phyloP scores from a whole-genome alignment of 2,329 filamentous ascomycete species.

The Fusarium metavorans region DNA sequence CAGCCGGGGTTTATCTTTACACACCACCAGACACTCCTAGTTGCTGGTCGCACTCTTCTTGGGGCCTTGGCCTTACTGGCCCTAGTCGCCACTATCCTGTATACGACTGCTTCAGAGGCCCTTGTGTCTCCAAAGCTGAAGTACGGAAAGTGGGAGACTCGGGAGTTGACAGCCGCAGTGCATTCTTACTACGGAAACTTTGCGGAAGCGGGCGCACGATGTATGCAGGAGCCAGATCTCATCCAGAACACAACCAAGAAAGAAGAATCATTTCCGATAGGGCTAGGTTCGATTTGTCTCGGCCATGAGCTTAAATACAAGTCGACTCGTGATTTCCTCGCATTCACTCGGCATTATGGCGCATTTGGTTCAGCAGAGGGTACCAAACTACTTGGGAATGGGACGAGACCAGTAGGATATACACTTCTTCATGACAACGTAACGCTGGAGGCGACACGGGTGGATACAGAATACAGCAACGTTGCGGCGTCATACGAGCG shows the following conservation, averaged over 20 bases:
- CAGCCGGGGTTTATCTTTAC: not conserved
- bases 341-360: too few species aligned
- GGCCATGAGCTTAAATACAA: not conserved
- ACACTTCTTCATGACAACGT: not conserved
- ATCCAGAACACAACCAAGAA: too few species aligned
- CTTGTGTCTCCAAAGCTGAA: not conserved
- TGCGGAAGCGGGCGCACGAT: not conserved
- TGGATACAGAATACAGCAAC: not conserved
- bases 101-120: not conserved
- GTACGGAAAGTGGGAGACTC: not conserved
- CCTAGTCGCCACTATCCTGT: not conserved
- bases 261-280: too few species aligned
- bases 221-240: not conserved
- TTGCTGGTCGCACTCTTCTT: not conserved
- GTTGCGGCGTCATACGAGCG: not conserved
- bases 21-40: fast-evolving
- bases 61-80: not conserved
- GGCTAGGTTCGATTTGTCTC: not conserved
- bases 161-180: not conserved
- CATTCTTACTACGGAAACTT: not conserved
- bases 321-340: not conserved
- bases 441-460: not conserved
- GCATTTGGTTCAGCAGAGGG: too few species aligned
- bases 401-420: too few species aligned
- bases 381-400: too few species aligned